Evolutionary conservation across 2,329 filamentous ascomycete genomes (phyloP).

Genomic region (Lachnellula occidentalis): DNA sequence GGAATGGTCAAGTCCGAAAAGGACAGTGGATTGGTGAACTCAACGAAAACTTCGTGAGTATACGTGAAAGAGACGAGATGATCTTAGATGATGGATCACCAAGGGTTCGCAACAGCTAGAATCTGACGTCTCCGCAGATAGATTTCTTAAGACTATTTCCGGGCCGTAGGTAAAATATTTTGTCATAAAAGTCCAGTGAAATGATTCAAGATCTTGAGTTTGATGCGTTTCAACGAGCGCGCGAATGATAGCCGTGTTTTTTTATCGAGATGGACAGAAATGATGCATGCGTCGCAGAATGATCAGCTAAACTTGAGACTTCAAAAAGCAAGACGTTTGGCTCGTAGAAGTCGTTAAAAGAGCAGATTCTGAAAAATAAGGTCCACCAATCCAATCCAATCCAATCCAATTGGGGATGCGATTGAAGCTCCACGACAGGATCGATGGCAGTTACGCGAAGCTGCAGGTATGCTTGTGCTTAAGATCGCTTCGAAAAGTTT

Average conservation of each 20-base stretch:
- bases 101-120: neutral
- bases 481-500: slow-evolving; percentile 26
- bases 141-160: slow-evolving; percentile 2
- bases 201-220: neutral
- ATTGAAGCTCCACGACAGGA: slow-evolving; percentile 31
- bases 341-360: slow-evolving; percentile 40
- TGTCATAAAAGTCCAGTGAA: slow-evolving; percentile 14
- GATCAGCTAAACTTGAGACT: slow-evolving; percentile 27
- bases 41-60: slow-evolving; percentile 20
- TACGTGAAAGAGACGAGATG: neutral
- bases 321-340: slow-evolving; percentile 33
- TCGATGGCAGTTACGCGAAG: slow-evolving; percentile 29
- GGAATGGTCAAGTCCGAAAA: slow-evolving; percentile 32
- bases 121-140: neutral
- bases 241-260: slow-evolving; percentile 21
- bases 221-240: slow-evolving; percentile 22
- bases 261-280: slow-evolving; percentile 23
- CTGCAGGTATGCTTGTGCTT: slow-evolving; percentile 34
- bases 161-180: slow-evolving; percentile 12
- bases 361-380: slow-evolving; percentile 25
- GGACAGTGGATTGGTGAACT: slow-evolving; percentile 26
- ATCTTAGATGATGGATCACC: slow-evolving; percentile 1
- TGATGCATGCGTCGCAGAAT: slow-evolving; percentile 26
- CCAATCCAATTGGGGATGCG: slow-evolving; percentile 24
- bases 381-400: slow-evolving; percentile 31